Evolutionary conservation across 2,329 filamentous ascomycete species (phyloP).

Genomic region (Pseudogymnoascus sp.): DNA sequence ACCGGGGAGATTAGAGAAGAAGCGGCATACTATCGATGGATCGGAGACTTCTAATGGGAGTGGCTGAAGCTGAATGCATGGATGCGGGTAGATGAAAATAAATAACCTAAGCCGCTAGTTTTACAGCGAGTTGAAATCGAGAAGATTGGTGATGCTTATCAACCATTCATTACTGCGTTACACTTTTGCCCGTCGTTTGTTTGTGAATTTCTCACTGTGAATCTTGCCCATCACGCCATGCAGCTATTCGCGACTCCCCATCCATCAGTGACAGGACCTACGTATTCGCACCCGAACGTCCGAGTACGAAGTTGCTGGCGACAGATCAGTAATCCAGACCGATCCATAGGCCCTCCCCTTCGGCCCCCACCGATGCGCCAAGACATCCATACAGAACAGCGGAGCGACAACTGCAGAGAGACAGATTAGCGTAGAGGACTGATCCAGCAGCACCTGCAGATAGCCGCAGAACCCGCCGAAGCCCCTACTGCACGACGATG

Average conservation of each 20-base stretch:
- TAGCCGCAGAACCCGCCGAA: neutral
- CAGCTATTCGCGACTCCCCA: neutral
- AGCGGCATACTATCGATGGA: neutral
- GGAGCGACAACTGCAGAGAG: neutral
- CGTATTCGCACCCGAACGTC: neutral
- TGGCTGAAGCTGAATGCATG: neutral
- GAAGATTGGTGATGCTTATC: neutral
- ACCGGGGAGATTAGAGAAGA: neutral
- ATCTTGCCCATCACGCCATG: neutral
- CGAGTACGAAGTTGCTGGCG: neutral
- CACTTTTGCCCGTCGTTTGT: neutral
- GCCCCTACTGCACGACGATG: neutral
- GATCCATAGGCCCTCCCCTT: neutral
- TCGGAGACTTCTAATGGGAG: neutral
- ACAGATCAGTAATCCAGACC: neutral
- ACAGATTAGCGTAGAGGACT: neutral
- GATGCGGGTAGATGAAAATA: neutral
- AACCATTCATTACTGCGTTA: neutral
- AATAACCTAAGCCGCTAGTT: neutral
- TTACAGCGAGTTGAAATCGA: neutral
- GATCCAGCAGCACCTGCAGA: neutral
- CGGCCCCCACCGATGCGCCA: neutral
- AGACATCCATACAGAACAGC: neutral
- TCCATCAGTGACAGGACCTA: neutral
- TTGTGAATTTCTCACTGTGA: neutral